A percentile compares a stretch with the other conserved stretches of the same genome.
Conservation (phyloP, 2,329 filamentous ascomycete genomes). For the Nothopassalora personata region DNA sequence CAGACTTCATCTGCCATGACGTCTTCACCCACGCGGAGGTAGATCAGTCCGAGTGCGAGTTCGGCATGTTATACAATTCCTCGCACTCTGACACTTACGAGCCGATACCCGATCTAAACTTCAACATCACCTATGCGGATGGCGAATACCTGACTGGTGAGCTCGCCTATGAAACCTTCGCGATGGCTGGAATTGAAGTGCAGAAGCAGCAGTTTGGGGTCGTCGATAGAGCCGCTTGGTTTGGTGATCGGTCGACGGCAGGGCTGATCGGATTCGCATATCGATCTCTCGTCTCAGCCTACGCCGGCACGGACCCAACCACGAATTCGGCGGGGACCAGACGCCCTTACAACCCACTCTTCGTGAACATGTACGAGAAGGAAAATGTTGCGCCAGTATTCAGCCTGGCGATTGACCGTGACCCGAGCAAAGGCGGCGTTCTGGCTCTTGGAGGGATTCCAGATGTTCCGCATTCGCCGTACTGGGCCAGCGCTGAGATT, state of each 20-base stretch:
- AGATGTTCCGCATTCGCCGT: constrained; percentile 34
- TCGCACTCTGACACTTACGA: constrained; percentile 32
- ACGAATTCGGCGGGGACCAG: constrained; percentile 17
- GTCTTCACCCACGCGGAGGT: constrained; percentile 9
- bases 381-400: constrained; percentile 43
- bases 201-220: constrained; percentile 44
- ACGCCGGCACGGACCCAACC: constrained; percentile 26
- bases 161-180: constrained; percentile 40
- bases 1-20: constrained; percentile 26
- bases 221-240: constrained; percentile 34
- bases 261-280: constrained; percentile 51
- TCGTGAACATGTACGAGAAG: constrained; percentile 46
- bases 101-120: constrained; percentile 37
- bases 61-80: constrained; percentile 30
- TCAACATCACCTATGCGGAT: constrained; percentile 43
- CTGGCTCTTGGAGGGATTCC: constrained; percentile 49
- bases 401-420: constrained; percentile 43
- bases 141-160: constrained; percentile 38
- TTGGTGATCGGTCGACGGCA: constrained; percentile 34
- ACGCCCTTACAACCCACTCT: constrained; percentile 45
- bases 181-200: constrained; percentile 44
- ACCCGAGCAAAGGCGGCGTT: constrained; percentile 36
- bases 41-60: constrained; percentile 27
- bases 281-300: constrained; percentile 44
- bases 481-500: constrained; percentile 36